Evolutionary conservation across 345 rosid species (phyloP).

Genomic region (Eucalyptus erythrocorys): DNA sequence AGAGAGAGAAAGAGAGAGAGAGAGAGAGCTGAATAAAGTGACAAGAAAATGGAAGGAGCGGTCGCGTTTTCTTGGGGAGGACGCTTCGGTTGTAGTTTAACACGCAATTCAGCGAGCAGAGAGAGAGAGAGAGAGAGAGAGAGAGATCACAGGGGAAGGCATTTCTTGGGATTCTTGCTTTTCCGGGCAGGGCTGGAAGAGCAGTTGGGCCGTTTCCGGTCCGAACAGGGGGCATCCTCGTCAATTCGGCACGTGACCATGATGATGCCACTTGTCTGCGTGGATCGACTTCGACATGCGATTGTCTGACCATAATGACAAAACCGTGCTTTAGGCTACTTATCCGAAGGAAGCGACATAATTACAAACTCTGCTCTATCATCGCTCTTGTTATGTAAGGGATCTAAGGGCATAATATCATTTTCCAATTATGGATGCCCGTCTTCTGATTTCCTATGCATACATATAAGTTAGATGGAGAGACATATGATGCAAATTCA

Average conservation of each 20-base stretch:
- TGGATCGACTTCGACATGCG: not conserved
- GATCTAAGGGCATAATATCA: not conserved
- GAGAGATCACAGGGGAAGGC: not conserved
- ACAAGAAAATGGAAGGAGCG: not conserved
- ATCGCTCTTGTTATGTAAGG: not conserved
- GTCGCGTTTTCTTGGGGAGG: slow-evolving; percentile 1
- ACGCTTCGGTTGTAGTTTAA: not conserved
- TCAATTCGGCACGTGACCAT: not conserved
- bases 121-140: not conserved
- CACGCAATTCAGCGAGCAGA: not conserved
- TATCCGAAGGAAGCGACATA: not conserved
- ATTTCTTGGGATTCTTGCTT: not conserved
- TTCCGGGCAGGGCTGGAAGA: not conserved
- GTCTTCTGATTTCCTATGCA: no score
- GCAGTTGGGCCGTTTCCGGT: not conserved
- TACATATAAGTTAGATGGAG: not conserved
- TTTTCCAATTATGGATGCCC: not conserved
- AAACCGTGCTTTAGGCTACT: not conserved
- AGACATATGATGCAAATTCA: accelerated
- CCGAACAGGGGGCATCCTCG: not conserved
- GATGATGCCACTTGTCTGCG: not conserved
- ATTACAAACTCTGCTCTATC: not conserved
- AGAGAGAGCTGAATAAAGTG: not conserved
- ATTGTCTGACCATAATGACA: not conserved
- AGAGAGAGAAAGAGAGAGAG: not conserved